A percentile compares a stretch with the other conserved stretches of the same genome.
These are phyloP conservation scores for Coemansia sp. DNA, from an alignment of 192 early-diverging fungal species.

Conservation along the genomic window DNA sequence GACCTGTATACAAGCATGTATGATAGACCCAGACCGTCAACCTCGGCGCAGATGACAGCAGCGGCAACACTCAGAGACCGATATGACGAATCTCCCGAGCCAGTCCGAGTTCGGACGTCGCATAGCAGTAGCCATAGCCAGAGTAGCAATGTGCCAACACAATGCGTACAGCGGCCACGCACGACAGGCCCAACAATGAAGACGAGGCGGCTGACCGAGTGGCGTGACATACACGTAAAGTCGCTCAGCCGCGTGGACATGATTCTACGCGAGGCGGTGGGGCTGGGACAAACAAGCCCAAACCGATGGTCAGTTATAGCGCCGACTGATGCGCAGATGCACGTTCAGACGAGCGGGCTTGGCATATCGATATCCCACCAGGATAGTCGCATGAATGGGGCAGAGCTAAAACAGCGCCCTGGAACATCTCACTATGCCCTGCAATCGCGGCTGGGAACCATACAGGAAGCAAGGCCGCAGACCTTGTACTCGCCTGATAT, in stretches of 20 bases:
- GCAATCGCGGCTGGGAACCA: background rate
- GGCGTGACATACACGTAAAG: constrained; percentile 54
- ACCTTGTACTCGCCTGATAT: background rate
- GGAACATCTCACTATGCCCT: constrained; percentile 16
- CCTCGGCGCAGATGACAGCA: constrained; percentile 14
- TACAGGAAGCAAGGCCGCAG: background rate
- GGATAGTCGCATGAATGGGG: background rate
- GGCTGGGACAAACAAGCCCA: constrained; percentile 14
- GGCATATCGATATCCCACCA: constrained; percentile 25
- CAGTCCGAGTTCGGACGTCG: constrained; percentile 2
- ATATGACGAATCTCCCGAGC: background rate
- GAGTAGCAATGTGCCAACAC: constrained; percentile 4
- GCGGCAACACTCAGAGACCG: background rate
- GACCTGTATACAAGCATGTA: background rate
- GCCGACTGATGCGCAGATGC: background rate
- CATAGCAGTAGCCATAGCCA: background rate
- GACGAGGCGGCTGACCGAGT: constrained; percentile 21
- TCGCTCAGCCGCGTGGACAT: constrained; percentile 48
- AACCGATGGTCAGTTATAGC: constrained; percentile 21
- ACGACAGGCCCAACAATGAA: constrained; percentile 22
- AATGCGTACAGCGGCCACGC: constrained; percentile 14
- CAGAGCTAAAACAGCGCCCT: constrained; percentile 13
- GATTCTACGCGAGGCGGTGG: constrained; percentile 52
- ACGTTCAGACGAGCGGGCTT: constrained; percentile 19
- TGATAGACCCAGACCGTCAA: constrained; percentile 8